These are phyloP conservation scores for Microsporum canis DNA, from an alignment of 2,329 filamentous ascomycete species.

Conservation along the genomic window DNA sequence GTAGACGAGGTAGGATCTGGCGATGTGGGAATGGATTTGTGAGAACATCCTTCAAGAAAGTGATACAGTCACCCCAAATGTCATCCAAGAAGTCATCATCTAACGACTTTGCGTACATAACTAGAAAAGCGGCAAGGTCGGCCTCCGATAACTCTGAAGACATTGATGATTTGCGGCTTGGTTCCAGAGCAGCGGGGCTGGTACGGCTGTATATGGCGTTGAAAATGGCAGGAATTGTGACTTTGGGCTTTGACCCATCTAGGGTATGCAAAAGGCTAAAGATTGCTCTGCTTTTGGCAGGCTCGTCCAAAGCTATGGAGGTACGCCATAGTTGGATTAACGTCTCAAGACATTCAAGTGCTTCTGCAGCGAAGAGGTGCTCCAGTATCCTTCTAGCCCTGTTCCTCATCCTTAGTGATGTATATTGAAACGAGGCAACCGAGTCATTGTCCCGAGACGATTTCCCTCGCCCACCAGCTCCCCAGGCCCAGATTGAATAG, in stretches of 20 bases:
- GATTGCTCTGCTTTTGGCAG: slow-evolving; percentile 50
- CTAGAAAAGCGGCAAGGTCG: slow-evolving; percentile 77
- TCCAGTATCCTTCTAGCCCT: slow-evolving; percentile 78
- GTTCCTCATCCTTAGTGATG: slow-evolving; percentile 81
- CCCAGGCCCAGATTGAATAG: slow-evolving; percentile 93
- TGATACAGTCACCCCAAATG: slow-evolving; percentile 90
- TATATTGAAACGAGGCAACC: slow-evolving; percentile 76
- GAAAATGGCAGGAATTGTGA: slow-evolving; percentile 87
- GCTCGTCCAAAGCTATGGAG: slow-evolving; percentile 37
- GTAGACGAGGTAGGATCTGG: slow-evolving; percentile 71
- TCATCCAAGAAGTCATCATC: slow-evolving; percentile 98
- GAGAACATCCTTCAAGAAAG: slow-evolving; percentile 79
- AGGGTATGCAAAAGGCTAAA: slow-evolving; percentile 82
- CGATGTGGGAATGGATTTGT: slow-evolving; percentile 91
- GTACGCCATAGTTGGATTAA: slow-evolving; percentile 72
- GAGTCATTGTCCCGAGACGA: slow-evolving; percentile 52
- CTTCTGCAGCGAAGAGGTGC: slow-evolving; percentile 84
- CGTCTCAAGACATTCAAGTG: slow-evolving; percentile 85
- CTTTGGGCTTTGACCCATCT: slow-evolving; percentile 79
- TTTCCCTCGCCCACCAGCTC: slow-evolving; percentile 40
- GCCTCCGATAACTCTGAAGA: slow-evolving; percentile 73
- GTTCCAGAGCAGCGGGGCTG: slow-evolving; percentile 68
- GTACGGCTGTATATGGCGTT: slow-evolving; percentile 93
- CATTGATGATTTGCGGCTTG: slow-evolving; percentile 71
- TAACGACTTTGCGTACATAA: slow-evolving; percentile 77